phyloP scores from a whole-genome alignment of 2,329 filamentous ascomycete species.

The Epicoccum nigrum region DNA sequence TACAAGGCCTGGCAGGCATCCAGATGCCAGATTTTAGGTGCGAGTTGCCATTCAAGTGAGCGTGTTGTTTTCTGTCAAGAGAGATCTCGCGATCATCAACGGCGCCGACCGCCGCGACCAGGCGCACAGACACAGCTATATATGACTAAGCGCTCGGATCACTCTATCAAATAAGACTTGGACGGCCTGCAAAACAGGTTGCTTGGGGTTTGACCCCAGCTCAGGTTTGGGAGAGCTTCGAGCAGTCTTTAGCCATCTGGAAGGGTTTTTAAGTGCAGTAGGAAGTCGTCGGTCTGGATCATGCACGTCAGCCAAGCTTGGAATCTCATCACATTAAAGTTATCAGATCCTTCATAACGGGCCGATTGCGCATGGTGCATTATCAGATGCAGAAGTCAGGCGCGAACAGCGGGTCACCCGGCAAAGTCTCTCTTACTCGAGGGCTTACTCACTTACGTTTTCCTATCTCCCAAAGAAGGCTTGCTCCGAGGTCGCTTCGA shows the following conservation, averaged over 20 bases:
- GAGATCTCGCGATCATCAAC: constrained; percentile 3
- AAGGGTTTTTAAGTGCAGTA: neutral
- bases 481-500: constrained; percentile 9
- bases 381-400: constrained; percentile 14
- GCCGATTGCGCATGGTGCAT: constrained; percentile 7
- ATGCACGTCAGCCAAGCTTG: neutral
- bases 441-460: neutral
- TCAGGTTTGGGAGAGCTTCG: neutral
- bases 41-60: neutral
- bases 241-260: neutral
- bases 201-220: too few species aligned
- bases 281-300: neutral
- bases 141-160: too few species aligned
- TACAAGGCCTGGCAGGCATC: constrained; percentile 1
- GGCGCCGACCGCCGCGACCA: neutral
- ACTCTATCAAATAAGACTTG: too few species aligned
- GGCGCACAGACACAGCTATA: too few species aligned
- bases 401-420: constrained; percentile 8
- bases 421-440: constrained; percentile 1
- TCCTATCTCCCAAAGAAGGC: constrained; percentile 1
- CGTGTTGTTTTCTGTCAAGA: too few species aligned
- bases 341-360: constrained; percentile 15
- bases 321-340: constrained; percentile 3
- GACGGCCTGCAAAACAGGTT: too few species aligned
- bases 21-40: constrained; percentile 2